Evolutionary conservation across 2,329 filamentous ascomycete genomes (phyloP).

Genomic region (Sordariomycetes sp.): DNA sequence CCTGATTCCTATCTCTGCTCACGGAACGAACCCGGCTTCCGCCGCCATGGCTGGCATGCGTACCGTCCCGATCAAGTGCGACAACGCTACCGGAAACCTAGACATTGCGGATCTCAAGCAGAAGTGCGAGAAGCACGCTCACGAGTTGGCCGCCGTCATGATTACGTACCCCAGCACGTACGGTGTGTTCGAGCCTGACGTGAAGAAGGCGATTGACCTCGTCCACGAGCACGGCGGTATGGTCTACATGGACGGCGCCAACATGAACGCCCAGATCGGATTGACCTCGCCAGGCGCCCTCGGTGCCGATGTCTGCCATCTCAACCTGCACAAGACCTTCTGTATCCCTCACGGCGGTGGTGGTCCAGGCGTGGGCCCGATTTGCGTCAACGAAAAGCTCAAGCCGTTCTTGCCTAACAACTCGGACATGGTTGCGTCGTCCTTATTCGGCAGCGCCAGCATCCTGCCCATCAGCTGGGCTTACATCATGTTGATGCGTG

Average conservation of each 20-base stretch:
- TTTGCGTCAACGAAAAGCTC: conserved; percentile 81
- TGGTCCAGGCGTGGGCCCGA: conserved; percentile 86
- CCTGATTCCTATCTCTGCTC: conserved; percentile 87
- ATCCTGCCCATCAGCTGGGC: conserved; percentile 93
- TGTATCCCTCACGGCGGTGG: conserved; percentile 96
- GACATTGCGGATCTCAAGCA: conserved; percentile 77
- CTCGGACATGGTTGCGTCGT: conserved; percentile 45
- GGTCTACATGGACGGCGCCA: conserved; percentile 98
- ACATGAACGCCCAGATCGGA: conserved; percentile 97
- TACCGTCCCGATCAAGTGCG: conserved; percentile 86
- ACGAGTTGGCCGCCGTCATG: conserved; percentile 88
- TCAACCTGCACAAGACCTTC: conserved; percentile 98
- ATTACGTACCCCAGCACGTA: conserved; percentile 94
- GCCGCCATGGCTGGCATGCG: conserved; percentile 95
- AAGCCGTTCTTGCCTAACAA: conserved; percentile 61
- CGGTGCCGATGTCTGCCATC: conserved; percentile 90
- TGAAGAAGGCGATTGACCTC: conserved; percentile 76
- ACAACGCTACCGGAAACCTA: conserved; percentile 77
- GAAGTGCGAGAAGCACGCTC: conserved; percentile 82
- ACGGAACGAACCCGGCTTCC: conserved; percentile 92
- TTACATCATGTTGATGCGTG: conserved; percentile 91
- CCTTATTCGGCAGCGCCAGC: conserved; percentile 78
- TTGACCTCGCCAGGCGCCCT: conserved; percentile 92
- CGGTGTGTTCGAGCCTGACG: conserved; percentile 84
- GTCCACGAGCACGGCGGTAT: conserved; percentile 85